Conservation (phyloP, 129 eudicot species). For the Helianthus tuberosus region DNA sequence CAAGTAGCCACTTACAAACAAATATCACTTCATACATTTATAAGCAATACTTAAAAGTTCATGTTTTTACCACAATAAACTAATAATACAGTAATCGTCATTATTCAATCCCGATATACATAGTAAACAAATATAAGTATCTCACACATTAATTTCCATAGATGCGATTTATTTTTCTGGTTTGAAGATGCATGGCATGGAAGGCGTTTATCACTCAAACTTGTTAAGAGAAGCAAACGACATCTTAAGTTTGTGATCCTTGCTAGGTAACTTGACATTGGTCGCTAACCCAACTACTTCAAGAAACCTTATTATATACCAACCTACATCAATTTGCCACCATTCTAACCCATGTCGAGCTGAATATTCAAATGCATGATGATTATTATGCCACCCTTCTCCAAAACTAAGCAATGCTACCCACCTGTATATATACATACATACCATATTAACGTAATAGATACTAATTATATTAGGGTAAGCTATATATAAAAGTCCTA, state of each 20-base stretch:
- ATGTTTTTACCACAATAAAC: background rate
- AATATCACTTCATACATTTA: no score
- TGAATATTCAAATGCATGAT: background rate
- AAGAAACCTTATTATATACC: conserved; percentile 1
- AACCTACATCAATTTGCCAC: conserved; percentile 10
- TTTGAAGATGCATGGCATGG: background rate
- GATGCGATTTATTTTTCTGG: background rate
- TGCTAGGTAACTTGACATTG: background rate
- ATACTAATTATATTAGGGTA: background rate
- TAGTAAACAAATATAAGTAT: background rate
- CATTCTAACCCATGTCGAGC: conserved; percentile 10
- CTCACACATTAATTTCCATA: background rate
- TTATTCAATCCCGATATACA: background rate
- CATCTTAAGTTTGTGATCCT: conserved; percentile 7
- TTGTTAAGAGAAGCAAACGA: background rate
- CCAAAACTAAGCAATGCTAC: conserved; percentile 3
- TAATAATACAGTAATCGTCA: background rate
- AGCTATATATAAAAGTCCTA: background rate
- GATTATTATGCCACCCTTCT: conserved; percentile 15
- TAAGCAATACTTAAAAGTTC: no score
- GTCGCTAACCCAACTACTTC: background rate
- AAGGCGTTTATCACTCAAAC: background rate
- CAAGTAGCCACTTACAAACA: no score
- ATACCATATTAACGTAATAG: background rate
- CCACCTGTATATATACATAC: background rate